These are phyloP conservation scores for Sherardia arvensis DNA, from an alignment of 257 asterid genomes.

Conservation along the genomic window DNA sequence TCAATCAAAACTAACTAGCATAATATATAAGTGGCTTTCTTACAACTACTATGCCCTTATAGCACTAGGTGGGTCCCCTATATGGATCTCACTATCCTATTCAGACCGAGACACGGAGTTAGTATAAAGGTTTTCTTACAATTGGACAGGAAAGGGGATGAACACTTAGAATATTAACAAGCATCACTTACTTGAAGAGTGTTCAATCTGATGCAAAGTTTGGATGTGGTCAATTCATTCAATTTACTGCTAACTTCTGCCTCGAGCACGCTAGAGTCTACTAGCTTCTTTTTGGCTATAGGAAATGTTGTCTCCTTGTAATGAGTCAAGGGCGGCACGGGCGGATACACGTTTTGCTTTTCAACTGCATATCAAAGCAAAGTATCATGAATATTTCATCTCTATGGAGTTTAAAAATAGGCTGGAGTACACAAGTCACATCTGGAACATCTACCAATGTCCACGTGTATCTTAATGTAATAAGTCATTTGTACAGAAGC, in stretches of 20 bases:
- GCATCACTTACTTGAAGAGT: conserved; percentile 70
- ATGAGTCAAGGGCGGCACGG: conserved; percentile 87
- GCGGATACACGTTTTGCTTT: conserved; percentile 62
- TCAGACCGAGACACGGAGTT: not conserved
- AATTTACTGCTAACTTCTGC: conserved; percentile 46
- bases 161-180: conserved; percentile 14
- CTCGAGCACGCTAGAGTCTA: conserved; percentile 46
- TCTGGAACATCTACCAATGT: not conserved
- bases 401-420: conserved; percentile 6
- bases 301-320: conserved; percentile 85
- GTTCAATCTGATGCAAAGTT: conserved; percentile 80
- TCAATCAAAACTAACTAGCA: not conserved
- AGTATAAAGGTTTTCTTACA: not conserved
- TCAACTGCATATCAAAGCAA: conserved; percentile 52
- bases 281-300: conserved; percentile 58
- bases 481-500: not conserved
- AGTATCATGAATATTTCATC: conserved; percentile 13
- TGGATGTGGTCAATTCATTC: conserved; percentile 66
- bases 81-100: not conserved
- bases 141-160: not conserved
- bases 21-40: not conserved
- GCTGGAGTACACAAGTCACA: not conserved
- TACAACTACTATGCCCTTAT: not conserved
- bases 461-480: not conserved
- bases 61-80: not conserved